Evolutionary conservation across 2,329 filamentous ascomycete genomes (phyloP), one percentile per base, ranked within the genome.

Genomic region (Geosmithia flava): DNA sequence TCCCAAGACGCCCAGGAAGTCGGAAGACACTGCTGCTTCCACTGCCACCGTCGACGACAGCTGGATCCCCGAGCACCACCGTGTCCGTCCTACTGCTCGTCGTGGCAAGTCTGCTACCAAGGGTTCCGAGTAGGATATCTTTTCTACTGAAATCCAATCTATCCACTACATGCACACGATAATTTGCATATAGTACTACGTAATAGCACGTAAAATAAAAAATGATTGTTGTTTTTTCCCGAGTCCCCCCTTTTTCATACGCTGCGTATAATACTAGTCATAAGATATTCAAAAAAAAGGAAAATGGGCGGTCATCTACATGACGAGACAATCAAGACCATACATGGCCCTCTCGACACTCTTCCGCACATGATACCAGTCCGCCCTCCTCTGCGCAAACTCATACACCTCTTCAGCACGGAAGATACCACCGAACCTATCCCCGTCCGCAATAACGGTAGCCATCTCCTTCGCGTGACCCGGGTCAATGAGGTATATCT

Each of bases 271-370:
- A 13, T 15, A 27, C n/a, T 33, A n/a, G 19, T 45, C 15, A 29
- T n/a, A 13, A 3, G 11, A 7, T 37, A 3, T 16, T 37, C 33
- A 11, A 37, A 37, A 16, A 27, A 27, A 37, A 5, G 13, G 33
- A 37, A 37, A 37, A 11, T 16, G 15, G 15, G 33, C 6, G 5
- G 13, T 37, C 33, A 37, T 37, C 16, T 47, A 97, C 89, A 96
- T 97, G 42, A 94, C 60, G 44, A 62, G 63, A 65, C 93, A 98
- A 51, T 93, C 91, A 62, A 95, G 79, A 4, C 93, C 93, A 67
- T 96, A 97, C 89, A 98, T 96, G 52, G 89, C 89, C 66, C 86
- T 84, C 71, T 98, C 93, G 6, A 98, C 93, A 53, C 89, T 81
- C 53, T 78, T 80, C 68, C 85, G 85, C 11, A 98, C 87, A 56